Evolutionary conservation across 352 stramenopile species (phyloP), one percentile per base, ranked within the genome.

Genomic region (Pythium sukuiense): DNA sequence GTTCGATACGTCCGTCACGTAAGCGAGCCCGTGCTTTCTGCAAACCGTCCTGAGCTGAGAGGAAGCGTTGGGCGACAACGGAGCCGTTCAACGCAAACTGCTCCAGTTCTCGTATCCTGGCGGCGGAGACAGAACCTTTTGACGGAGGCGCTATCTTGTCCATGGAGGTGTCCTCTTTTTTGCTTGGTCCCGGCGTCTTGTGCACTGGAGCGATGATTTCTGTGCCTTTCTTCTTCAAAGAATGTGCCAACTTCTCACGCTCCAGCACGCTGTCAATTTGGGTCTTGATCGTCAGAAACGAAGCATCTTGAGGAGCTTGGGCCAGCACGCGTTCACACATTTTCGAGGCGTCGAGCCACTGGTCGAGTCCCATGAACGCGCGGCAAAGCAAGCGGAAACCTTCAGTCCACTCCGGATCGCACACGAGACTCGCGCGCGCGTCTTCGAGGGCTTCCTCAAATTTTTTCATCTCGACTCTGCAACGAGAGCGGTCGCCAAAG

Each of bases 351-450:
- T 49, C 2, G 14, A 4, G 41, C 41, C 41, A 49, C 32, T 49
- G 45, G 2, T 56, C 6, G n/a, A 63, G 46, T 18, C 45, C 45
- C 30, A 63, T 39, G 12, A 63, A 37, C 13, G 58, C 58, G 18
- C 46, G 45, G 7, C 58, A 63, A 45, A 50, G 35, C 1, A 63
- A 7, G 6, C 58, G 58, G 13, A 50, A n/a, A 46, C 58, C 29
- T 57, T 55, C 20, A 33, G 18, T 16, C 46, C 55, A 32, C 18
- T 56, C 30, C 29, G 45, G 6, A 41, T 57, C 24, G n/a, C 29
- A 24, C 16, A 12, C 14, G 18, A 63, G 46, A 27, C 54, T 32
- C 8, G 3, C 24, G 20, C 46, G 29, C 2, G 45, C 46, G 14
- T 55, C 58, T 7, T 24, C 33, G 9, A 49, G n/a, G 2, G 58